Conservation (phyloP, 345 rosid species). For the Conringia planisiliqua region DNA sequence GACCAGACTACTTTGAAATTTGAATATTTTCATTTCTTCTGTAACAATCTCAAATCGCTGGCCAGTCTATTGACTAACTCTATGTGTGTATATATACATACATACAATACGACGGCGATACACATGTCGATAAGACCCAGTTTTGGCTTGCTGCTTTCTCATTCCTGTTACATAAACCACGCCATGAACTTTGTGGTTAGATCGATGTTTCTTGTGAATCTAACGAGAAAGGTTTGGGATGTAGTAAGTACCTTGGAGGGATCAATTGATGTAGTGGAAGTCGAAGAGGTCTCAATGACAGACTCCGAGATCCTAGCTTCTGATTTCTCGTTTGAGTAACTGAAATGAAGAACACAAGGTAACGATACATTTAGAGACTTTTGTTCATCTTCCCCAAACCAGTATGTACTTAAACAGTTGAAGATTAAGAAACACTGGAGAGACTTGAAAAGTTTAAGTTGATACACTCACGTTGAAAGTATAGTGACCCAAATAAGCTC, state of each 20-base stretch:
- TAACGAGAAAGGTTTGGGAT: not conserved
- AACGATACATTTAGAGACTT: not conserved
- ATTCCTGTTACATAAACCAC: slow-evolving; percentile 25
- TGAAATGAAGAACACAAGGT: slow-evolving; percentile 21
- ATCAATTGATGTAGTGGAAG: slow-evolving; percentile 31
- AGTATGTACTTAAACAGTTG: not conserved
- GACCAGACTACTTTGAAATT: not conserved
- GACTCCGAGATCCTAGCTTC: slow-evolving; percentile 68
- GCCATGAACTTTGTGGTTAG: not conserved
- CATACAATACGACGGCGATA: not conserved
- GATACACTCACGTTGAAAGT: slow-evolving; percentile 80
- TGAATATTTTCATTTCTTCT: slow-evolving; percentile 2
- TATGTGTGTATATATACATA: not conserved
- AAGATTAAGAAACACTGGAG: too few species aligned
- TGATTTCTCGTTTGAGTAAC: slow-evolving; percentile 91
- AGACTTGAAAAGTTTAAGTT: not conserved
- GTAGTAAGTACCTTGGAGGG: slow-evolving; percentile 52
- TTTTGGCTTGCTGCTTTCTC: slow-evolving; percentile 2
- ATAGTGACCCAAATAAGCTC: slow-evolving; percentile 99
- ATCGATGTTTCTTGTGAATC: not conserved
- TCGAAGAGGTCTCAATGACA: slow-evolving; percentile 42
- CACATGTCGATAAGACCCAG: not conserved
- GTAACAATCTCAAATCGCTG: slow-evolving; percentile 8
- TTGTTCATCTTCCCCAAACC: not conserved
- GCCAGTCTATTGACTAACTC: slow-evolving; percentile 16